Base-by-base conservation (phyloP, 2,329 filamentous ascomycete genomes). In the Cordyceps tenuipes region DNA sequence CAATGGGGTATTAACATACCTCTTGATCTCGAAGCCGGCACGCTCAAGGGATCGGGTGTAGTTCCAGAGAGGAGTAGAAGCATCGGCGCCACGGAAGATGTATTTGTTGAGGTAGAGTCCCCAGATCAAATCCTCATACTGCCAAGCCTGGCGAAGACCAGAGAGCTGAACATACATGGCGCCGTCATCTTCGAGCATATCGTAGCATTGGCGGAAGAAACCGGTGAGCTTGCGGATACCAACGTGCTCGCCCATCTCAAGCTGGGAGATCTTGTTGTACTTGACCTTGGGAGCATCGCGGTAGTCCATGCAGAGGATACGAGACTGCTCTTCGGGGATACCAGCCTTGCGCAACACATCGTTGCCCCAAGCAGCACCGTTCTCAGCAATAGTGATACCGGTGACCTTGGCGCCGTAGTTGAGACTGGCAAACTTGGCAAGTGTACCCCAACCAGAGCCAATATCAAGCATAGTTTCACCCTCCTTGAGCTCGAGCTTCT, bases 71-170 rank as follows among this genome's bases (percentile, higher is more conserved):
- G 94, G 94, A 61, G 91, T 96, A 48, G 90, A 96, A 57, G 94
- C 94, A 72, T 97, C 94, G 56, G 94, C 94, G 72, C 94, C 94
- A 39, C 92, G 94, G 84, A 97, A 97, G 74, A 97, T 82, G 76
- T 97, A 96, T 80, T 96, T 97, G 87, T 97, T 97, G 91, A 97
- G 96, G 83, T 97, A 97, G 51, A 97, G 83, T 73, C 94, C 94
- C 94, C 94, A 97, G 74, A 93, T 89, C 56, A 97, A 83, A 77
- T 97, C 93, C 81, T 97, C 92, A 71, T 96, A 97, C 76, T 97
- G 94, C 94, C 94, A 97, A 64, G 83, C 80, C 80, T 95, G 95
- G 68, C 94, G 88, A 63, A 99, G 83, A 77, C 94, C 94, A 68
- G 93, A 91, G 68, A 95, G 91, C 76, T 97, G 94, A 63, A 97